Percentiles rank a stretch among this genome's conserved stretches.
Conservation (phyloP, 1,284 basidiomycete species). For the Rhodotorula sp. region DNA sequence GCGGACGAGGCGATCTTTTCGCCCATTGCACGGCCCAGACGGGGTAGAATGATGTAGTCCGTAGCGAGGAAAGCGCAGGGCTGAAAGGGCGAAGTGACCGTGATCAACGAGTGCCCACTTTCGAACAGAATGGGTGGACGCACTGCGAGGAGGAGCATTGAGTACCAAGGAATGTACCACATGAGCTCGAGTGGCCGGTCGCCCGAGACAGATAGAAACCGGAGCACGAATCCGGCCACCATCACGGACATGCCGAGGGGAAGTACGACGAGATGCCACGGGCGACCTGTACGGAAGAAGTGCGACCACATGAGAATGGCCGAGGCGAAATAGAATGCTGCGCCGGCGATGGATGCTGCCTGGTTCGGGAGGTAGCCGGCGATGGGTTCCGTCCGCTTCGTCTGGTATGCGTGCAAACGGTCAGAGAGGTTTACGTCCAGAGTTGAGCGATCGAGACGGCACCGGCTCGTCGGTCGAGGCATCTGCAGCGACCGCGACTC, state of each 20-base stretch:
- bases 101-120: background rate
- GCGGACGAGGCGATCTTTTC: conserved; percentile 4
- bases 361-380: background rate
- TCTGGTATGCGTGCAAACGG: background rate
- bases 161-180: conserved; percentile 27
- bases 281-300: background rate
- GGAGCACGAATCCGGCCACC: conserved; percentile 17
- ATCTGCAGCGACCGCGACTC: background rate
- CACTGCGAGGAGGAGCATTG: conserved; percentile 35
- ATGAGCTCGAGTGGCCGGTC: background rate
- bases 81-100: background rate
- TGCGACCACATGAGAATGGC: background rate
- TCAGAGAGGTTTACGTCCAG: background rate
- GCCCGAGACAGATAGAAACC: background rate
- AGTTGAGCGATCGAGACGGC: background rate
- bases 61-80: conserved; percentile 41
- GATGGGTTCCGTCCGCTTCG: background rate
- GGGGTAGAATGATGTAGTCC: conserved; percentile 30
- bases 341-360: background rate
- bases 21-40: conserved; percentile 20
- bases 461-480: background rate
- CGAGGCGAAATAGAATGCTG: background rate
- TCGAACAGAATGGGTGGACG: background rate
- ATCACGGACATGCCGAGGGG: background rate
- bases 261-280: background rate